Conservation (phyloP, 805 yeast species). For the Saturnispora zaruensis region DNA sequence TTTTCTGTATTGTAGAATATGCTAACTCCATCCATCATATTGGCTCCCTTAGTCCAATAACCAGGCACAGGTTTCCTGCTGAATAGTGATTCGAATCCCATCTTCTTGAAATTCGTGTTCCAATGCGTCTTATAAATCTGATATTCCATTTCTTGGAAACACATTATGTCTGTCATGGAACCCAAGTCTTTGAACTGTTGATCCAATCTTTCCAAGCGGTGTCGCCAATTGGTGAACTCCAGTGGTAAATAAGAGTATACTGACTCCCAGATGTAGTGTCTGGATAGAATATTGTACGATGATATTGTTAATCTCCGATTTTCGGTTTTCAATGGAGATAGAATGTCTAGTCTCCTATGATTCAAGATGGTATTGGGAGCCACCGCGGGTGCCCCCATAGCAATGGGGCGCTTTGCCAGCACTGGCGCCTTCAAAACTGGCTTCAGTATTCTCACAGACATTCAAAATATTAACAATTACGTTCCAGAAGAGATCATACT, state of each 20-base stretch:
- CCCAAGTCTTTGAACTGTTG: conserved; percentile 29
- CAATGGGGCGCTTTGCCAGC: not conserved
- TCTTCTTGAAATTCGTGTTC: conserved; percentile 16
- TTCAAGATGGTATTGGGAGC: conserved; percentile 15
- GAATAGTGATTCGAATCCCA: conserved; percentile 39
- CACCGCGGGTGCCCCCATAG: not conserved
- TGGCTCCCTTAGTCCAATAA: conserved; percentile 41
- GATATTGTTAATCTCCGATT: conserved; percentile 21
- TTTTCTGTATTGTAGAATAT: conserved; percentile 41
- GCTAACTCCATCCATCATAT: conserved; percentile 53
- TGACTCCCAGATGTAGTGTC: conserved; percentile 51
- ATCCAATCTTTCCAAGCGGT: conserved; percentile 37
- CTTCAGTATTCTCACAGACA: conserved; percentile 1
- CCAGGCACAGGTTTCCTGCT: conserved; percentile 42
- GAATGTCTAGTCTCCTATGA: conserved; percentile 13
- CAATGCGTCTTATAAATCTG: conserved; percentile 23
- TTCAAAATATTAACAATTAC: not conserved
- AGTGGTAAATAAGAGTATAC: conserved; percentile 45
- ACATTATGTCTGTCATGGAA: conserved; percentile 44
- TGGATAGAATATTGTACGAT: conserved; percentile 28
- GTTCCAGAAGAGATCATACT: not conserved
- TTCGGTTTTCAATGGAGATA: conserved; percentile 8
- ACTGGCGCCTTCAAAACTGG: not conserved
- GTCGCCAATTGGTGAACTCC: conserved; percentile 40
- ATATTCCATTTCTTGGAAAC: conserved; percentile 34